These are phyloP conservation scores for Kwoniella newhampshirensis DNA, from an alignment of 768 basidiomycete species.

Conservation along the genomic window DNA sequence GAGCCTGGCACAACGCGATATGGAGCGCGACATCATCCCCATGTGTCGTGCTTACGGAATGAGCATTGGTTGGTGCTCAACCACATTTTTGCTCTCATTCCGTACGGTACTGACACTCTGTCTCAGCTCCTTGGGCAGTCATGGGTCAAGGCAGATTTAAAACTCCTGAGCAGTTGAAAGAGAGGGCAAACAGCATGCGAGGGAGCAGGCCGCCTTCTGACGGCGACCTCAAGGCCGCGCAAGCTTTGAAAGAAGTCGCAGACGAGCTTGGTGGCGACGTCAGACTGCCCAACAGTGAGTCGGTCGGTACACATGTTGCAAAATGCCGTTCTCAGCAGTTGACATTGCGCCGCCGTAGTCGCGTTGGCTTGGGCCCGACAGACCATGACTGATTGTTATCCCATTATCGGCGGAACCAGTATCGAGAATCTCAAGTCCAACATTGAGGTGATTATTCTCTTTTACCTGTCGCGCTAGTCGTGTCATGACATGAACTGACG, in stretches of 20 bases:
- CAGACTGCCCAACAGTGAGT: conserved; percentile 20
- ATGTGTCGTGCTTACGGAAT: conserved; percentile 45
- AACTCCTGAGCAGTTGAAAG: conserved; percentile 33
- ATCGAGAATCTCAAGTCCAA: conserved; percentile 38
- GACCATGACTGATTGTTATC: conserved; percentile 39
- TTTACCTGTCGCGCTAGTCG: neutral
- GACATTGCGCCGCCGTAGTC: conserved; percentile 19
- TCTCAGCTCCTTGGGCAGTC: conserved; percentile 58
- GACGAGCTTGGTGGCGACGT: conserved; percentile 38
- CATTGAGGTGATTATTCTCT: conserved; percentile 13
- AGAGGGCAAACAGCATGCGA: conserved; percentile 21
- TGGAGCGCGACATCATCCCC: conserved; percentile 62
- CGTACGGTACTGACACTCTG: too few species aligned
- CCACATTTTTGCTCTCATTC: neutral
- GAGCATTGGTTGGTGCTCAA: conserved; percentile 16
- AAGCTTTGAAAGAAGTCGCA: conserved; percentile 40
- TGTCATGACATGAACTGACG: neutral
- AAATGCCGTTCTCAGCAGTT: too few species aligned
- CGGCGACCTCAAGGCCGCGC: conserved; percentile 20
- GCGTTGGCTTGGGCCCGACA: conserved; percentile 43
- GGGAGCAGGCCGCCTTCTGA: conserved; percentile 11
- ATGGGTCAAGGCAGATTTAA: conserved; percentile 55
- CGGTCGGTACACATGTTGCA: too few species aligned
- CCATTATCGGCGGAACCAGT: conserved; percentile 44
- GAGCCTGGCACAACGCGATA: conserved; percentile 52